A percentile compares a stretch with the other conserved stretches of the same genome.
Evolutionary conservation across 2,329 filamentous ascomycete species (phyloP).

Genomic region (Scytalidium sp.): DNA sequence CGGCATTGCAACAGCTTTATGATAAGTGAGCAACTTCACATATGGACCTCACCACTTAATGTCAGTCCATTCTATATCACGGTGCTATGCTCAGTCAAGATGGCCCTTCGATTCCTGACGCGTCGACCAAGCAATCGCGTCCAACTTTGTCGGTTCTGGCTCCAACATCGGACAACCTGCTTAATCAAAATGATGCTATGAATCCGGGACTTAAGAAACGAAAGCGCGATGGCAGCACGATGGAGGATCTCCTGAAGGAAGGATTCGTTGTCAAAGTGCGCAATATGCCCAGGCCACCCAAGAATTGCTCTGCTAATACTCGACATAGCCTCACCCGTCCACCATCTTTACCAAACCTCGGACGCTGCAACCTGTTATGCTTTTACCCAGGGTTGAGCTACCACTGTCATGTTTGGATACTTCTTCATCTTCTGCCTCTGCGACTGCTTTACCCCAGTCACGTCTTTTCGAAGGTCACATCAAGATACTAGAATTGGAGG

Average conservation of each 20-base stretch:
- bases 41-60: conserved; percentile 17
- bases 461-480: conserved; percentile 60
- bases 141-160: conserved; percentile 22
- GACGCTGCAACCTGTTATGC: conserved; percentile 57
- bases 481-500: conserved; percentile 61
- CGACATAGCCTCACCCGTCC: conserved; percentile 51
- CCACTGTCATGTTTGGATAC: conserved; percentile 62
- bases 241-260: conserved; percentile 29
- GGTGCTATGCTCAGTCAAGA: conserved; percentile 29
- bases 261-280: conserved; percentile 31
- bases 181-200: conserved; percentile 15
- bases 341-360: conserved; percentile 51
- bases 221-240: conserved; percentile 28
- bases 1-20: background rate
- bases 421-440: conserved; percentile 43
- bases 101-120: conserved; percentile 21
- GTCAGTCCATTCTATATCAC: conserved; percentile 24
- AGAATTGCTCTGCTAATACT: conserved; percentile 11
- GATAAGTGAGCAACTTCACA: background rate
- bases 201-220: conserved; percentile 24
- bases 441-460: conserved; percentile 47
- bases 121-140: conserved; percentile 23
- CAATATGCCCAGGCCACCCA: conserved; percentile 1
- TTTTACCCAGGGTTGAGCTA: conserved; percentile 59
- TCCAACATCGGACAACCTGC: conserved; percentile 22